Percentiles rank a stretch among this genome's conserved stretches.
Conservation (phyloP, 2,329 filamentous ascomycete genomes). For the Zopfia rhizophila region DNA sequence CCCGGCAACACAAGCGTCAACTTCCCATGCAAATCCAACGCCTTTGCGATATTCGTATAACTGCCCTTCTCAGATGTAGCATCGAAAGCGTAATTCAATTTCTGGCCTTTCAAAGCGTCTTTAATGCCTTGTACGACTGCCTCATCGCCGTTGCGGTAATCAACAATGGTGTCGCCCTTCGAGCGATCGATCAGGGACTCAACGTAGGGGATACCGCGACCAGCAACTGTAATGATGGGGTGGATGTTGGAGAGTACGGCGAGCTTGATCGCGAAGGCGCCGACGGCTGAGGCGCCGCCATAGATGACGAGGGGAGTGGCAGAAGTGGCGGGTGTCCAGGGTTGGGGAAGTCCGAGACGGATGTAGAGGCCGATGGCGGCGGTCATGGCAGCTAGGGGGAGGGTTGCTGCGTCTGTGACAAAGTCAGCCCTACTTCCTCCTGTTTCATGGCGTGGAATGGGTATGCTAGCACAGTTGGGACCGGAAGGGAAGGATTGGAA, state of each 20-base stretch:
- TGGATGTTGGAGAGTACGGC: constrained; percentile 52
- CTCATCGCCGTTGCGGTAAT: constrained; percentile 67
- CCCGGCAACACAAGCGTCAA: constrained; percentile 55
- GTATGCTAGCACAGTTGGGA: too few species aligned
- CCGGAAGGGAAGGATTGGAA: neutral
- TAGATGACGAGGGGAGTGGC: constrained; percentile 52
- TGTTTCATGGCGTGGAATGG: too few species aligned
- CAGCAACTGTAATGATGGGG: constrained; percentile 56
- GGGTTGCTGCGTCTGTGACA: constrained; percentile 55
- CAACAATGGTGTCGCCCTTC: constrained; percentile 57
- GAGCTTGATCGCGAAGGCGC: constrained; percentile 54
- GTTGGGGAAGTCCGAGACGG: constrained; percentile 55
- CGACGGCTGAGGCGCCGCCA: constrained; percentile 54
- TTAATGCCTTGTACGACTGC: constrained; percentile 60
- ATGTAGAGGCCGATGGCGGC: constrained; percentile 58
- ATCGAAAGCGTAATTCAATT: constrained; percentile 66
- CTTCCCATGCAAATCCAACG: constrained; percentile 46
- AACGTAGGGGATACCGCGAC: constrained; percentile 50
- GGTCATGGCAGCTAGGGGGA: constrained; percentile 60
- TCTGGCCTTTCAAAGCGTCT: constrained; percentile 55
- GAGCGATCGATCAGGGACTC: constrained; percentile 49
- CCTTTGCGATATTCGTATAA: constrained; percentile 52
- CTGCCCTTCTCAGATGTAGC: constrained; percentile 66
- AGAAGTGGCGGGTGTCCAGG: constrained; percentile 46
- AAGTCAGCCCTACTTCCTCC: neutral